Evolutionary conservation across 2,329 filamentous ascomycete species (phyloP).

Genomic region (Cladosporium austrohemisphaericum): DNA sequence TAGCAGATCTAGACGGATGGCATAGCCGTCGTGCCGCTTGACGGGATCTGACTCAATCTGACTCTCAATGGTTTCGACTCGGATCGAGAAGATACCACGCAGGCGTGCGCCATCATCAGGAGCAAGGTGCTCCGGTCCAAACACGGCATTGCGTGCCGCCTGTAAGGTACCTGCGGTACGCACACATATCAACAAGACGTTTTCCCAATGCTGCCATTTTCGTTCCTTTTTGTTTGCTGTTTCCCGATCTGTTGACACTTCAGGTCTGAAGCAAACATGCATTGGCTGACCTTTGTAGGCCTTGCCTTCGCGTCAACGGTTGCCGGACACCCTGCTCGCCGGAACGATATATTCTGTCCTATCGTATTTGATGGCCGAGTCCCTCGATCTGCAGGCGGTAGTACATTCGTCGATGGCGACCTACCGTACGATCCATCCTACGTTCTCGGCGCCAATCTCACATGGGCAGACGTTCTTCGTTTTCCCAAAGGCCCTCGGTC

Average conservation of each 20-base stretch:
- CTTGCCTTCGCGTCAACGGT: neutral
- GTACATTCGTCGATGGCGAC: slow-evolving; percentile 40
- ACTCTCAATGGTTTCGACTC: too few species aligned
- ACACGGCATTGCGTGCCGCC: neutral
- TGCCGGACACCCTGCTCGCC: neutral
- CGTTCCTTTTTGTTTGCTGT: too few species aligned
- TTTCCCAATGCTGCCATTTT: too few species aligned
- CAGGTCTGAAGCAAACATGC: neutral
- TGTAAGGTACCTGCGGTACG: too few species aligned
- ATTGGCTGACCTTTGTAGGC: neutral
- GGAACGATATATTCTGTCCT: neutral
- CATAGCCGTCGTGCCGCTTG: slow-evolving; percentile 3
- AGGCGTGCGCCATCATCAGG: neutral
- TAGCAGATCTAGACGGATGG: too few species aligned
- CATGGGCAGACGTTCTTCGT: slow-evolving; percentile 50
- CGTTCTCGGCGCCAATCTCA: slow-evolving; percentile 52
- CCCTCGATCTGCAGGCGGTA: slow-evolving; percentile 36
- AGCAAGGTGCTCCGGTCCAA: neutral
- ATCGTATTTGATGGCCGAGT: slow-evolving; percentile 42
- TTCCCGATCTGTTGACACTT: too few species aligned
- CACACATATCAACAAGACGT: neutral
- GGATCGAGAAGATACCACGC: too few species aligned
- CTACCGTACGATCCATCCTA: slow-evolving; percentile 51
- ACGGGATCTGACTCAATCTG: too few species aligned
- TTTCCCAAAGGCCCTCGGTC: slow-evolving; percentile 43